Base-by-base conservation (phyloP, 2,329 filamentous ascomycete genomes). In the Diaporthe batatas region DNA sequence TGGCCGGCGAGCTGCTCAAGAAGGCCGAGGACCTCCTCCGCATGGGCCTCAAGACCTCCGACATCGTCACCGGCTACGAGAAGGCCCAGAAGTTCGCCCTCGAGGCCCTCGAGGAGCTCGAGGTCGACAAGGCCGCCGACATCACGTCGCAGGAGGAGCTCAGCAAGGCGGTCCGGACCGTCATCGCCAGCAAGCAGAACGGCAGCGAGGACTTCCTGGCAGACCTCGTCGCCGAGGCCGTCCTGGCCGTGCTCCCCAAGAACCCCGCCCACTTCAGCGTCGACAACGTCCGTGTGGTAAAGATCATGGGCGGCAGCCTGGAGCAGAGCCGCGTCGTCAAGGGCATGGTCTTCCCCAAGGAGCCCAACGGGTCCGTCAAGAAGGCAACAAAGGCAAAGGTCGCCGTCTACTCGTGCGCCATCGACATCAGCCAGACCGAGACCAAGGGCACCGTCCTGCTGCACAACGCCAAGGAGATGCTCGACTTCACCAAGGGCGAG, bases 391-490 rank as follows among this genome's bases (percentile, higher is more conserved):
- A 94, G 85, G 96, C 96, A 80, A 98, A 98, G 90, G 96, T 99
- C 76, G 96, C 93, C 76, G 96, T 99, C 73, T 99, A 93, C 88
- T 96, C 95, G 77, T 99, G 96, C 85, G 93, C 96, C 51, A 95
- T 99, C 83, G 96, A 99, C 82, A 95, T 90, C 82, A 95, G 92
- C 80, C 95, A 98, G 86, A 99, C 97, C 53, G 96, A 99, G 87
- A 99, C 96, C 79, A 99, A 99, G 89, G 97, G 97, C 65, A 99
- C 96, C 14, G 96, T 99, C 57, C 89, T 99, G 68, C 85, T 99
- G 79, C 94, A 99, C 85, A 99, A 98, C 81, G 96, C 96, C 73
- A 93, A 98, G 87, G 96, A 99, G 86, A 98, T 99, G 94, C 89
- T 98, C 81, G 93, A 98, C 82, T 99, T 98, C 85, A 98, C 94